Percentiles rank a stretch among this genome's conserved stretches.
Evolutionary conservation across 73 alveolate genomes (phyloP).

Genomic region (Tetrahymena malaccensis): DNA sequence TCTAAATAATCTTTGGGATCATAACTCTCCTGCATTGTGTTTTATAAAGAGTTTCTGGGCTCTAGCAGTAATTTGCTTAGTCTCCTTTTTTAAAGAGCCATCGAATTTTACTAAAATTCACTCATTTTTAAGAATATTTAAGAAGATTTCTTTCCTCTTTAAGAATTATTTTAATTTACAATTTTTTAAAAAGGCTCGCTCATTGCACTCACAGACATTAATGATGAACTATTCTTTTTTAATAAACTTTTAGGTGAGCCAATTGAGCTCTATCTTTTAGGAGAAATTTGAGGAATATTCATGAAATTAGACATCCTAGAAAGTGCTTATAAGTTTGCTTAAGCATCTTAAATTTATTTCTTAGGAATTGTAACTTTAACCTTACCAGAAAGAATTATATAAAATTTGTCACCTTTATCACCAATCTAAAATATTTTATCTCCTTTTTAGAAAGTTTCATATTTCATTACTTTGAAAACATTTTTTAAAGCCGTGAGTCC

Average conservation of each 20-base stretch:
- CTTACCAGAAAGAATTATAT: not conserved
- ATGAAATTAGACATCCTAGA: not conserved
- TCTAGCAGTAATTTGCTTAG: not conserved
- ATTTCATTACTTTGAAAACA: not conserved
- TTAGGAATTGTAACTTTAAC: not conserved
- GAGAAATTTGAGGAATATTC: not conserved
- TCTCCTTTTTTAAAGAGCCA: not conserved
- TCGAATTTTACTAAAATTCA: not conserved
- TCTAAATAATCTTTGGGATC: not conserved
- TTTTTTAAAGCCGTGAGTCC: not conserved
- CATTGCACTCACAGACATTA: not conserved
- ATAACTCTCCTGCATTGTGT: not conserved
- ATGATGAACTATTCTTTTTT: too few relatives aligned
- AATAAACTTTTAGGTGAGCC: not conserved
- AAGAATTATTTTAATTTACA: not conserved
- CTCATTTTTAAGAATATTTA: not conserved
- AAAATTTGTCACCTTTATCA: constrained; percentile 11
- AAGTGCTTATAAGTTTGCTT: not conserved
- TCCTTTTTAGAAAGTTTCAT: not conserved
- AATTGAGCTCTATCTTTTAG: not conserved
- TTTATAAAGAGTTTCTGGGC: not conserved
- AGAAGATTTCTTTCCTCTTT: not conserved
- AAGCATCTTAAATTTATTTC: not conserved
- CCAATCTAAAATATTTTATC: not conserved
- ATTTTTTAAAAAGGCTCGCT: not conserved